Conservation (phyloP, 164 flowering plant species). For the Tetrastigma voinierianum region DNA sequence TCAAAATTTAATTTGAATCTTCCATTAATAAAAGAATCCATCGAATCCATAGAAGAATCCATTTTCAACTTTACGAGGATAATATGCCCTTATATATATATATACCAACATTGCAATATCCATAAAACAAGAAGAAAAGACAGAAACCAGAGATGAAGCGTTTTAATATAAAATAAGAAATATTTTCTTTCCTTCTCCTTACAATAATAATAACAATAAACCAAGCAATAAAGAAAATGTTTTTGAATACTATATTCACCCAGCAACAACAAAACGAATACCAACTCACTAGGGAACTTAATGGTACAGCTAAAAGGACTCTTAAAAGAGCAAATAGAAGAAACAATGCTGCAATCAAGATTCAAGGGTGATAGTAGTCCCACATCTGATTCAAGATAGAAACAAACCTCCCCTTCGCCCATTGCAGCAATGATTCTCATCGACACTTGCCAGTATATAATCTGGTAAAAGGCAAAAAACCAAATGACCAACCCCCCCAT, state of each 20-base stretch:
- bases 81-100: too few species aligned
- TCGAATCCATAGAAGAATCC: too few species aligned
- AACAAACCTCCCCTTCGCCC: not conserved
- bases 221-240: not conserved
- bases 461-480: slow-evolving; percentile 2
- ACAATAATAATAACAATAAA: not conserved
- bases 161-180: not conserved
- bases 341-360: not conserved
- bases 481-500: not conserved
- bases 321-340: slow-evolving; percentile 3
- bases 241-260: slow-evolving; percentile 1
- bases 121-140: too few species aligned
- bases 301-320: not conserved
- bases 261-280: slow-evolving; percentile 3
- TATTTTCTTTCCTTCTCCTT: not conserved
- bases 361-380: not conserved
- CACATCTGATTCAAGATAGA: not conserved
- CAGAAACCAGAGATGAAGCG: too few species aligned
- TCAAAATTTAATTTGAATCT: too few species aligned
- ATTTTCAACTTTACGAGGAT: too few species aligned
- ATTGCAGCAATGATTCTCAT: not conserved
- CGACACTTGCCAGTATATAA: slow-evolving; percentile 1
- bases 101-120: too few species aligned
- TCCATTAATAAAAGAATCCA: too few species aligned
- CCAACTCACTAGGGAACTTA: not conserved